Percentiles rank a stretch among this genome's conserved stretches.
Conservation (phyloP, 495 filamentous ascomycete genomes). For the Hypoxylon trugodes region DNA sequence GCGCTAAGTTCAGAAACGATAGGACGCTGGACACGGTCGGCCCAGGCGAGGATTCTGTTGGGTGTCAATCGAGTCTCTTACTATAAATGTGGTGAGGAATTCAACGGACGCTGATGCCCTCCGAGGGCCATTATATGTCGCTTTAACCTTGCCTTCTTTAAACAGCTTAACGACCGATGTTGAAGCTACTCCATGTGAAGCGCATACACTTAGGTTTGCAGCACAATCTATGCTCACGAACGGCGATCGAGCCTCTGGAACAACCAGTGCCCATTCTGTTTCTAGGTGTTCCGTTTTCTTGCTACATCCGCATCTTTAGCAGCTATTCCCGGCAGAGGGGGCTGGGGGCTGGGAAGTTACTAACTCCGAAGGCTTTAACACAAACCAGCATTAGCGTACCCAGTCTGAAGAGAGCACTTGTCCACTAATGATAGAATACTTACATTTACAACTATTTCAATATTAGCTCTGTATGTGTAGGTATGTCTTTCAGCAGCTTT, state of each 20-base stretch:
- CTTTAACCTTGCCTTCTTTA: slow-evolving; percentile 2
- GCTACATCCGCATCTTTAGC: slow-evolving; percentile 1
- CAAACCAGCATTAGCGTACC: neutral
- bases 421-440: no score
- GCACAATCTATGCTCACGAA: slow-evolving; percentile 56
- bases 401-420: neutral
- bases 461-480: neutral
- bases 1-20: slow-evolving; percentile 37
- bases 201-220: slow-evolving; percentile 29
- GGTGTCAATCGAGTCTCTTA: slow-evolving; percentile 10
- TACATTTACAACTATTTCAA: slow-evolving; percentile 17
- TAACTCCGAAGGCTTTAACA: slow-evolving; percentile 17
- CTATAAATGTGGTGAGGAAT: neutral
- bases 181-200: slow-evolving; percentile 39
- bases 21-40: slow-evolving; percentile 43
- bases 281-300: slow-evolving; percentile 20
- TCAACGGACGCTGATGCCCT: slow-evolving; percentile 45
- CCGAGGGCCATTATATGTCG: slow-evolving; percentile 44
- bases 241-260: slow-evolving; percentile 2
- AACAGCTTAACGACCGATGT: slow-evolving; percentile 46
- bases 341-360: neutral
- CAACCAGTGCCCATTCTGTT: slow-evolving; percentile 10
- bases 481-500: neutral
- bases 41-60: slow-evolving; percentile 47
- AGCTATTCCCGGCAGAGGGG: neutral